Percentiles rank a stretch among this genome's conserved stretches.
phyloP scores from a whole-genome alignment of 805 yeast genomes.

The Saccharomycopsis amapae region DNA sequence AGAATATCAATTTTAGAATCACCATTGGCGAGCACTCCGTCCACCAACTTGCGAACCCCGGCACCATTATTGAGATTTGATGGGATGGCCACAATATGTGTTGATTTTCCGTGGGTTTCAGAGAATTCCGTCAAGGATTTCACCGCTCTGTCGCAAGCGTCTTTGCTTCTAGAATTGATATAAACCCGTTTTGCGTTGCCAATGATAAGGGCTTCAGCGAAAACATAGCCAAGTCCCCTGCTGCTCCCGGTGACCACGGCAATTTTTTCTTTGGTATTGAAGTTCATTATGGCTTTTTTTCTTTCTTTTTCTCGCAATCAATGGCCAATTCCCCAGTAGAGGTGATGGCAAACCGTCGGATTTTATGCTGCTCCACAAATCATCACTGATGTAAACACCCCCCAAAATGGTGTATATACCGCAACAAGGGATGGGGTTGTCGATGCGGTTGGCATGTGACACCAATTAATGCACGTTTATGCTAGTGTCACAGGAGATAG shows the following conservation, averaged over 20 bases:
- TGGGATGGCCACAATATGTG: constrained; percentile 40
- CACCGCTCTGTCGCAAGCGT: constrained; percentile 55
- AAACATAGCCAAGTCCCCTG: constrained; percentile 63
- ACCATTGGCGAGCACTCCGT: constrained; percentile 33
- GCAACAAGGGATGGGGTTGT: too few species aligned
- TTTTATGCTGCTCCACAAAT: too few species aligned
- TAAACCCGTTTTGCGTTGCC: constrained; percentile 58
- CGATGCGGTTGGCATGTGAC: too few species aligned
- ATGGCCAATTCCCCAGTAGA: too few species aligned
- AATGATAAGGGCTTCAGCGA: constrained; percentile 55
- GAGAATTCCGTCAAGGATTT: constrained; percentile 28
- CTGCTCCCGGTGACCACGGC: constrained; percentile 72
- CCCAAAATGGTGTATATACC: too few species aligned
- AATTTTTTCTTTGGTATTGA: constrained; percentile 48
- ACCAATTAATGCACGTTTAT: too few species aligned
- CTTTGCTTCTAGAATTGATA: constrained; percentile 55
- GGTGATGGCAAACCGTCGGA: too few species aligned
- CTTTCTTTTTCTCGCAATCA: too few species aligned
- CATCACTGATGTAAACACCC: too few species aligned
- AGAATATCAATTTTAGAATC: constrained; percentile 47
- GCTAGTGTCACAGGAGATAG: too few species aligned
- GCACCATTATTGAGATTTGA: constrained; percentile 47
- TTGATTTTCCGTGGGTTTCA: constrained; percentile 21
- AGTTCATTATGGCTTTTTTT: constrained; percentile 19
- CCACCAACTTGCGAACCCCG: constrained; percentile 41